Evolutionary conservation across 2,329 filamentous ascomycete species (phyloP).

Genomic region (Cercospora nicotianae): DNA sequence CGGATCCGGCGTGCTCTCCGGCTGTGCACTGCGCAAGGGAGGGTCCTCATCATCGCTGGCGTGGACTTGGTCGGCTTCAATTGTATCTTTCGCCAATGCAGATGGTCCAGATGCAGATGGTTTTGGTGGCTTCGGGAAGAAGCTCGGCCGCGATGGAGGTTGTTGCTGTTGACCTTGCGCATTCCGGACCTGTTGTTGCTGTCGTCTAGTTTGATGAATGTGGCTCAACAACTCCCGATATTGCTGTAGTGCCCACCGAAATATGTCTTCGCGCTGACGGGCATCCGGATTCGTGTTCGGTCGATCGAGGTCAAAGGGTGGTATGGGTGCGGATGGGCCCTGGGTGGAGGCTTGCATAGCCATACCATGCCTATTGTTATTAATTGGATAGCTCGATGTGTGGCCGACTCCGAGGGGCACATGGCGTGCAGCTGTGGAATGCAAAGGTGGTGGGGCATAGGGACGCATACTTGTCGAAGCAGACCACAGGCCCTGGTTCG

Average conservation of each 20-base stretch:
- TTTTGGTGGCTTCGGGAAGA: constrained; percentile 62
- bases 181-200: constrained; percentile 41
- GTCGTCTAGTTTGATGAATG: constrained; percentile 48
- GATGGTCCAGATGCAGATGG: constrained; percentile 56
- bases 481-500: constrained; percentile 19
- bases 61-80: constrained; percentile 9
- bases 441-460: constrained; percentile 19
- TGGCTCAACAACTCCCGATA: constrained; percentile 52
- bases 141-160: constrained; percentile 52
- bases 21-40: constrained; percentile 9
- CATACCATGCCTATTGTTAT: constrained; percentile 7
- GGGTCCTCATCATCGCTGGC: constrained; percentile 18
- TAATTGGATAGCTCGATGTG: not conserved
- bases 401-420: constrained; percentile 3
- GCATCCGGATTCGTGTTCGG: constrained; percentile 39
- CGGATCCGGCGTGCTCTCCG: constrained; percentile 5
- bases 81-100: constrained; percentile 14
- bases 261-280: constrained; percentile 47
- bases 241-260: constrained; percentile 49
- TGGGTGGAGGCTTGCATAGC: constrained; percentile 2
- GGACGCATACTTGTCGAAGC: constrained; percentile 9
- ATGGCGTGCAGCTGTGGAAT: constrained; percentile 1
- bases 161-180: constrained; percentile 45
- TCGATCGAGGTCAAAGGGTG: constrained; percentile 1
- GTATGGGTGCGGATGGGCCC: not conserved